A percentile compares a stretch with the other conserved stretches of the same genome.
Evolutionary conservation across 1,284 basidiomycete genomes (phyloP).

Genomic region (Austroboletus olivaceoglutinosus): DNA sequence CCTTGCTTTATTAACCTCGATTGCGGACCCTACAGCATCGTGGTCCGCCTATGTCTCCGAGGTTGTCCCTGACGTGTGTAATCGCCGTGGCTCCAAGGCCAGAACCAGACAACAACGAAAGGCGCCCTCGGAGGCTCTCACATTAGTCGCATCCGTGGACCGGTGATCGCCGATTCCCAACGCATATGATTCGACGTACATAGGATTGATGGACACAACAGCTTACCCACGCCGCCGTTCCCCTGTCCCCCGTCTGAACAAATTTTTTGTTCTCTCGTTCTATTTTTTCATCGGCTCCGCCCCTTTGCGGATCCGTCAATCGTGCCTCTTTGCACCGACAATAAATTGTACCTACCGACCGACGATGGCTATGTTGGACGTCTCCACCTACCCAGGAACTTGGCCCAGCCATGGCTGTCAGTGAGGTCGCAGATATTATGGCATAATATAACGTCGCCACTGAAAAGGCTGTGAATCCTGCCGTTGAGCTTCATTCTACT

Average conservation of each 20-base stretch:
- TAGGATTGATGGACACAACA: background rate
- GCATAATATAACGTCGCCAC: constrained; percentile 7
- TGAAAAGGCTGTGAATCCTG: constrained; percentile 12
- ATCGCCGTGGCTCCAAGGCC: background rate
- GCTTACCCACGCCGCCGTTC: constrained; percentile 1
- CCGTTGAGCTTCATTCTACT: background rate
- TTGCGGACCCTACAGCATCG: background rate
- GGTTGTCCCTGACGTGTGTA: background rate
- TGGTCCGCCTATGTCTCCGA: background rate
- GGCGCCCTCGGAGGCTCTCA: background rate
- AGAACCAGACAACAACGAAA: background rate
- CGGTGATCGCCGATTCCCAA: background rate
- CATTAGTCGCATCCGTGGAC: background rate
- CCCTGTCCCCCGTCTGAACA: background rate
- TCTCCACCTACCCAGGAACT: constrained; percentile 7
- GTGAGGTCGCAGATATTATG: constrained; percentile 12
- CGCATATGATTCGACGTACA: background rate
- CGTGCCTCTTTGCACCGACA: background rate
- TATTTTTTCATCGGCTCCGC: background rate
- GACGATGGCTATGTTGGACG: constrained; percentile 16
- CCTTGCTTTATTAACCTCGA: background rate
- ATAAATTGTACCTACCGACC: constrained; percentile 2
- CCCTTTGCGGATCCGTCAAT: constrained; percentile 1
- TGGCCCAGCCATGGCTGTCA: background rate
- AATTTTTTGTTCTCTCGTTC: background rate